Percentiles rank a stretch among this genome's conserved stretches.
These are phyloP conservation scores for Nicotiana tomentosiformis DNA, from an alignment of 257 asterid genomes.

Conservation along the genomic window DNA sequence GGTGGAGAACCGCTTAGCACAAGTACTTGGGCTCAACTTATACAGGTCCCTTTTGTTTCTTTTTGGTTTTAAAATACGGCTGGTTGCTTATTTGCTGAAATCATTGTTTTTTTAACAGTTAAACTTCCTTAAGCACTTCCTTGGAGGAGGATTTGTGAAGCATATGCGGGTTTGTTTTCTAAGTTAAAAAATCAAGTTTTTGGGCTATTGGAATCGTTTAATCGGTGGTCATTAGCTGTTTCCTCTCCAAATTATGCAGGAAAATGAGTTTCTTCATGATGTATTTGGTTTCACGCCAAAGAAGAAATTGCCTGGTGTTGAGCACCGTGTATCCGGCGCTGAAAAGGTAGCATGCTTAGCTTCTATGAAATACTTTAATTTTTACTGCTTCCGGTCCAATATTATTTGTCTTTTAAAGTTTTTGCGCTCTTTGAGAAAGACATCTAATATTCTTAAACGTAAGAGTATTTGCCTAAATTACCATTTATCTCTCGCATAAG, in stretches of 20 bases:
- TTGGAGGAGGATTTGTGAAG: constrained; percentile 96
- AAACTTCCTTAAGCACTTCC: constrained; percentile 84
- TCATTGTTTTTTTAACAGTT: constrained; percentile 35
- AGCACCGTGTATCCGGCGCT: constrained; percentile 43
- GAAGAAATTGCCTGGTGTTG: constrained; percentile 43
- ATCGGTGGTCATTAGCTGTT: neutral
- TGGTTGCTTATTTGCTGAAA: neutral
- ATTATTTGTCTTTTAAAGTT: neutral
- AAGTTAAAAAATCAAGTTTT: neutral
- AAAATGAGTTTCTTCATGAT: constrained; percentile 86
- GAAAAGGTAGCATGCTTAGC: constrained; percentile 51
- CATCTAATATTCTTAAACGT: no score
- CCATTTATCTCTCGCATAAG: no score
- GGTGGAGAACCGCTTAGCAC: constrained; percentile 72
- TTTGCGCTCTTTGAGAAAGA: no score
- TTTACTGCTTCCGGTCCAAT: neutral
- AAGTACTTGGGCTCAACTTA: constrained; percentile 66
- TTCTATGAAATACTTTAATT: neutral
- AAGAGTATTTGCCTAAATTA: no score
- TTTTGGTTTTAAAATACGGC: constrained; percentile 1
- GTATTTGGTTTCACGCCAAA: constrained; percentile 70
- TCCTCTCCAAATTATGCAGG: constrained; percentile 33
- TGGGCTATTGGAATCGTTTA: neutral
- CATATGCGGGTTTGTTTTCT: constrained; percentile 74
- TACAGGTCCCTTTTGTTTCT: constrained; percentile 46